Evolutionary conservation across 441 rosid genomes (phyloP), one percentile per base, ranked within the genome.

Genomic region (Bocquillonia castaneifolia): DNA sequence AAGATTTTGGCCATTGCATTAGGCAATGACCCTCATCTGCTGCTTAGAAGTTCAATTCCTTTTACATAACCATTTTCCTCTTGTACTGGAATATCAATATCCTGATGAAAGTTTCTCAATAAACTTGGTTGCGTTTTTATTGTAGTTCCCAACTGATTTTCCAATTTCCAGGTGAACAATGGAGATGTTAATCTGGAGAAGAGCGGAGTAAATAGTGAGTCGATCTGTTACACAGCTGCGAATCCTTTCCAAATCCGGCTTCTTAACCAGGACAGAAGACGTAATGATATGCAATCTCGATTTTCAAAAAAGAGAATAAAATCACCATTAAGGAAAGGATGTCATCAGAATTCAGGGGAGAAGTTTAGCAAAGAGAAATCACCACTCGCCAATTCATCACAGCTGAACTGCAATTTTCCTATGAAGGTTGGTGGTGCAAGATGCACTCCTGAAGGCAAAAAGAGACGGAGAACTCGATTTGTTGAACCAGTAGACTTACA

Each of bases 111-210:
- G 34, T 5, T 17, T 29, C 23, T 58, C 20, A 32, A 32, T 59
- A 31, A 20, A 58, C 2, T 29, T 50, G 26, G 56, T n/a, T n/a
- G n/a, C n/a, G n/a, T n/a, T n/a, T n/a, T n/a, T n/a, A n/a, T n/a
- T n/a, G n/a, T n/a, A 53, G 20, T 39, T 64, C 57, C 48, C 64
- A 23, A n/a, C 14, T 52, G 10, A n/a, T 53, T 20, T 59, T 74
- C 26, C 20, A 0, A 28, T 28, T 72, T 59, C 62, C 86, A 93
- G 98, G 96, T 91, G 74, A 93, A 93, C 79, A 89, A 89, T 76
- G 88, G 89, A 78, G 96, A 89, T 48, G 85, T 93, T 63, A 81
- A 78, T 66, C 78, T 93, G 69, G 90, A 88, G 44, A 82, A 76
- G 76, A 74, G 79, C 56, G 86, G 79, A 37, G 69, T 23, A 31